Base-by-base conservation (phyloP, 2,329 filamentous ascomycete species). In the Cordyceps militaris region DNA sequence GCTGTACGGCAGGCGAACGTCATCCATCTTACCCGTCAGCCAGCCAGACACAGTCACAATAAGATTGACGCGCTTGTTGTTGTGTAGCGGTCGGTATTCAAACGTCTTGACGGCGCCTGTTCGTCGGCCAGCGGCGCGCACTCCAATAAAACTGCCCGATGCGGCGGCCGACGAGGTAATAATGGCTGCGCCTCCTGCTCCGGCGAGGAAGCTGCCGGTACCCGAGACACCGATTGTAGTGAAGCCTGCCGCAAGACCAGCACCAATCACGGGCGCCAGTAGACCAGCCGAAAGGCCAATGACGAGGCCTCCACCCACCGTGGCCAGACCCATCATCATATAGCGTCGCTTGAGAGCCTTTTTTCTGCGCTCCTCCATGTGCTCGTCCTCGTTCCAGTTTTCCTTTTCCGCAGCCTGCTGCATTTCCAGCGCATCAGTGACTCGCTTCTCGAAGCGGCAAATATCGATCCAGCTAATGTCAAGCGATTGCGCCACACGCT, bases 1-100 rank as follows among this genome's bases (percentile, higher is more conserved):
- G 75, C 91, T 97, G 73, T 89, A 99, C 8, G 94, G 94, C 66
- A 99, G 74, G 60, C 94, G 89, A 51, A 99, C 92, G 70, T 99
- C 94, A 73, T 99, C 94, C 55, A 96, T 86, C 69, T 96, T 97
- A 66, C 95, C 94, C 42, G 91, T 97, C 88, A 99, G 95, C 94
- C 94, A 99, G 3, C 94, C 94, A 0, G 93, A 91, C 30, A 99
- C 84, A 0, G 94, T 97, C 40, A 99, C 85, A 62, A 99, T 94
- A 30, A 99, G 80, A 66, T 99, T 97, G 40, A 97, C 89, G 59
- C 92, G 82, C 74, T 99, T 99, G 73, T 97, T 97, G 75, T 99
- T 99, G 76, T 97, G 92, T 47, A 99, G 76, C 7, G 94, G 94
- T 46, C 93, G 84, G 70, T 97, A 99, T 72, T 99, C 94, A 67